These are phyloP conservation scores for Cylindrotheca fusiformis DNA, from an alignment of 108 stramenopile species.

Conservation along the genomic window DNA sequence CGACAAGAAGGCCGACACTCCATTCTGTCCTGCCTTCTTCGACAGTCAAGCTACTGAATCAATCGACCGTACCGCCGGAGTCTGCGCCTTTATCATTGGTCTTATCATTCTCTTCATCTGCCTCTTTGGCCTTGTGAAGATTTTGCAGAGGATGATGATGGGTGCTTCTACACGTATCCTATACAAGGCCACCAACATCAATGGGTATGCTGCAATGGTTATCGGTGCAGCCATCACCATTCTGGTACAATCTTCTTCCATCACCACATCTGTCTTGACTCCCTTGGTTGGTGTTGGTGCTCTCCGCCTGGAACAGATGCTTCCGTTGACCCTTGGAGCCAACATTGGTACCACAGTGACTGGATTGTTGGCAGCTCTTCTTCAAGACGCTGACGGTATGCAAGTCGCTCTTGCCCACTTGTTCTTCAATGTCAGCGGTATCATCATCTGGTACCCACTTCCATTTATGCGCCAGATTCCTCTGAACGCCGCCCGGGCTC, in stretches of 20 bases:
- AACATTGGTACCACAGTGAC: constrained; percentile 88
- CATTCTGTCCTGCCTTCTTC: constrained; percentile 75
- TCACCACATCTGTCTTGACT: constrained; percentile 81
- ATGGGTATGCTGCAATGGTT: constrained; percentile 69
- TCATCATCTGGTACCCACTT: constrained; percentile 82
- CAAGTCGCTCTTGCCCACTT: constrained; percentile 80
- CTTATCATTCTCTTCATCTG: constrained; percentile 66
- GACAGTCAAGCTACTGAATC: constrained; percentile 48
- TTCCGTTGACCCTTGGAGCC: constrained; percentile 83
- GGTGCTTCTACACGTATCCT: constrained; percentile 71
- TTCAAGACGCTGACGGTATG: constrained; percentile 42
- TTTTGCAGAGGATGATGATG: constrained; percentile 65
- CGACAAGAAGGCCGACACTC: constrained; percentile 31
- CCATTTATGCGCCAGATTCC: constrained; percentile 76
- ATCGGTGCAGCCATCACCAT: constrained; percentile 77
- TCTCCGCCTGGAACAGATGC: constrained; percentile 75
- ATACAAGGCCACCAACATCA: constrained; percentile 84
- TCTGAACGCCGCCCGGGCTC: constrained; percentile 47
- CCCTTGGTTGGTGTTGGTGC: constrained; percentile 81
- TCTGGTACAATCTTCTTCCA: constrained; percentile 77
- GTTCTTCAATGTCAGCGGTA: constrained; percentile 83
- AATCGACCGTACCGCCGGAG: constrained; percentile 68
- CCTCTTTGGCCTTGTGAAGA: constrained; percentile 69
- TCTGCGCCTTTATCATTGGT: constrained; percentile 62
- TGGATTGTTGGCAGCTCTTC: constrained; percentile 57